phyloP scores from a whole-genome alignment of 1,284 basidiomycete species.

The Golubevia pallescens region DNA sequence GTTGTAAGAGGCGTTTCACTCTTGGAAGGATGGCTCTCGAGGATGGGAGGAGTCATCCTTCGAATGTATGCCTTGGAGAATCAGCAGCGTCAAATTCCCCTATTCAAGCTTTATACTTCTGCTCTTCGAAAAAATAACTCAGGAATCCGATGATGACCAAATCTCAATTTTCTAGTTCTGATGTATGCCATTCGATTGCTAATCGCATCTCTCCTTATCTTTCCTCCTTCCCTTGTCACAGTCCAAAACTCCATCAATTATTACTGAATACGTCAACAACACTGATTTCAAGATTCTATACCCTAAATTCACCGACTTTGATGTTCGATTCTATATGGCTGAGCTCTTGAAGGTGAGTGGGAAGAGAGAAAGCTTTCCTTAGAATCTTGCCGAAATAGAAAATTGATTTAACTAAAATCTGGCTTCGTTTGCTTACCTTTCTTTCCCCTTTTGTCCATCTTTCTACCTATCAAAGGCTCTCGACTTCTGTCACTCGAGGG shows the following conservation, averaged over 20 bases:
- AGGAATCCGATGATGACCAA: too few species aligned
- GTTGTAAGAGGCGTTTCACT: too few species aligned
- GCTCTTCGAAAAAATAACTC: too few species aligned
- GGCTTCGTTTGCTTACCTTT: too few species aligned
- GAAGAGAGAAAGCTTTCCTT: background rate
- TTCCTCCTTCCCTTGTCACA: conserved; percentile 64
- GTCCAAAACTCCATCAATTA: conserved; percentile 94
- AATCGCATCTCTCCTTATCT: background rate
- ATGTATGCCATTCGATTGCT: background rate
- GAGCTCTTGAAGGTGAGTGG: conserved; percentile 84
- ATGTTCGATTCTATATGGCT: conserved; percentile 95
- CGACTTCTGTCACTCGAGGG: conserved; percentile 97
- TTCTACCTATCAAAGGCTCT: conserved; percentile 72
- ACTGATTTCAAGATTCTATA: conserved; percentile 98
- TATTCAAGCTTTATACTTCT: too few species aligned
- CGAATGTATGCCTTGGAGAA: too few species aligned
- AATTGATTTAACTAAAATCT: too few species aligned
- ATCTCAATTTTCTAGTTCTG: too few species aligned
- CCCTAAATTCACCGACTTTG: conserved; percentile 90
- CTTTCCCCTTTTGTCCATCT: conserved; percentile 5
- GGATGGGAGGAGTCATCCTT: too few species aligned
- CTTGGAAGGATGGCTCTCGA: too few species aligned
- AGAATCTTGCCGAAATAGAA: too few species aligned
- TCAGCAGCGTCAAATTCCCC: too few species aligned
- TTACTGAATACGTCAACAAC: conserved; percentile 99